These are phyloP conservation scores for Ceratocystis alfenasii DNA, from an alignment of 2,329 filamentous ascomycete genomes.

Conservation along the genomic window DNA sequence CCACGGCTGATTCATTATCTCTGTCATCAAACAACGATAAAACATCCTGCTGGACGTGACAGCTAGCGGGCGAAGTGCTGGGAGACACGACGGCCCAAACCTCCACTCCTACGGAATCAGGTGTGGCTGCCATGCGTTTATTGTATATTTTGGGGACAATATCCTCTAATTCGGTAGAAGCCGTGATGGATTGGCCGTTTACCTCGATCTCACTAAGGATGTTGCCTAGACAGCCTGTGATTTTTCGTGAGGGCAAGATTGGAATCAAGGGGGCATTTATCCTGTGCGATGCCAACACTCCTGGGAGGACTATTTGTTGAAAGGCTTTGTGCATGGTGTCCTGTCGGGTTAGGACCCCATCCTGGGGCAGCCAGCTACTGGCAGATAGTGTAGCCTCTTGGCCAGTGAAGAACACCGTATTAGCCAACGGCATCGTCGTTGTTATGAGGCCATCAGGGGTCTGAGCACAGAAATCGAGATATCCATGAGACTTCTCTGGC, in stretches of 20 bases:
- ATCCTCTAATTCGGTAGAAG: conserved; percentile 59
- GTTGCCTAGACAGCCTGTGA: conserved; percentile 61
- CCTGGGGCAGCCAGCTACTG: conserved; percentile 25
- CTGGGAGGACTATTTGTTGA: conserved; percentile 31
- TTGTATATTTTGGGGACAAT: conserved; percentile 49
- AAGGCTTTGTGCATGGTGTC: conserved; percentile 30
- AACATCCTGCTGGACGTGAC: conserved; percentile 38
- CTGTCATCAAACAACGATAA: conserved; percentile 21
- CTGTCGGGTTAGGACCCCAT: conserved; percentile 24
- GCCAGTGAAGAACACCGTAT: conserved; percentile 66
- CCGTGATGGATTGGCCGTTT: conserved; percentile 39
- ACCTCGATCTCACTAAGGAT: conserved; percentile 56
- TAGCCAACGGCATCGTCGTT: conserved; percentile 55
- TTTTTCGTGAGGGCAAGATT: conserved; percentile 49
- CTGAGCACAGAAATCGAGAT: conserved; percentile 13
- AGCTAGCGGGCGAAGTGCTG: conserved; percentile 22
- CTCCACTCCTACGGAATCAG: conserved; percentile 40
- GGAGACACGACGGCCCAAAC: conserved; percentile 55
- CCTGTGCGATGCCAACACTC: conserved; percentile 1
- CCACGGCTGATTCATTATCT: conserved; percentile 18
- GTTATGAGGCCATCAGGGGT: conserved; percentile 24
- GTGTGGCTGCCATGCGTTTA: conserved; percentile 27
- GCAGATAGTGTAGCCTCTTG: conserved; percentile 46
- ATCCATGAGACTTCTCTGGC: conserved; percentile 15
- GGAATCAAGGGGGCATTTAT: conserved; percentile 43